phyloP scores from a whole-genome alignment of 306 rosid genomes.

The Rosa persica region DNA sequence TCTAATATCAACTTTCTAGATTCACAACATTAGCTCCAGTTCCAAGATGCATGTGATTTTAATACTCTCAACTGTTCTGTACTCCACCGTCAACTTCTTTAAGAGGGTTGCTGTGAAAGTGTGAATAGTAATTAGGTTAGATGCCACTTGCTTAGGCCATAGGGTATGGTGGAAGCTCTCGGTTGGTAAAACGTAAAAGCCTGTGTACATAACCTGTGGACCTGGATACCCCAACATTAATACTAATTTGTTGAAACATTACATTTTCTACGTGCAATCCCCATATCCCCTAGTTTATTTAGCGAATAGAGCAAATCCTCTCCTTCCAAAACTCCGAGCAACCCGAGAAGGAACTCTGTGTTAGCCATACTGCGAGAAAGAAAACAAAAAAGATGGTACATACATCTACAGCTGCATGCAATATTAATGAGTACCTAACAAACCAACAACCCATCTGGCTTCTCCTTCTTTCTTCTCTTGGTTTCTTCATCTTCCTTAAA shows the following conservation, averaged over 20 bases:
- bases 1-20: neutral
- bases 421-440: neutral
- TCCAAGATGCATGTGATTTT: neutral
- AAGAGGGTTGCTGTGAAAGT: neutral
- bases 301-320: neutral
- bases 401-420: neutral
- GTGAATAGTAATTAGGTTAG: neutral
- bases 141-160: neutral
- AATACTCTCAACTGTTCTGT: neutral
- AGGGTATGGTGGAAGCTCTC: neutral
- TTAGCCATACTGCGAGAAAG: neutral
- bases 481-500: slow-evolving; percentile 40
- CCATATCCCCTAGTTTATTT: neutral
- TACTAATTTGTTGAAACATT: neutral
- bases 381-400: neutral
- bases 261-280: neutral
- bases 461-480: slow-evolving; percentile 36
- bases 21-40: neutral
- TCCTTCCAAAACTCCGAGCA: neutral
- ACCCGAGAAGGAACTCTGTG: neutral
- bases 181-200: neutral
- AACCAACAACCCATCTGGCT: slow-evolving; percentile 30
- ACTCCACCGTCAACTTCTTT: neutral
- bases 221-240: neutral
- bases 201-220: too few relatives aligned